A percentile compares a stretch with the other conserved stretches of the same genome.
Evolutionary conservation across 306 rosid species (phyloP).

Genomic region (Phaseolus lunatus): DNA sequence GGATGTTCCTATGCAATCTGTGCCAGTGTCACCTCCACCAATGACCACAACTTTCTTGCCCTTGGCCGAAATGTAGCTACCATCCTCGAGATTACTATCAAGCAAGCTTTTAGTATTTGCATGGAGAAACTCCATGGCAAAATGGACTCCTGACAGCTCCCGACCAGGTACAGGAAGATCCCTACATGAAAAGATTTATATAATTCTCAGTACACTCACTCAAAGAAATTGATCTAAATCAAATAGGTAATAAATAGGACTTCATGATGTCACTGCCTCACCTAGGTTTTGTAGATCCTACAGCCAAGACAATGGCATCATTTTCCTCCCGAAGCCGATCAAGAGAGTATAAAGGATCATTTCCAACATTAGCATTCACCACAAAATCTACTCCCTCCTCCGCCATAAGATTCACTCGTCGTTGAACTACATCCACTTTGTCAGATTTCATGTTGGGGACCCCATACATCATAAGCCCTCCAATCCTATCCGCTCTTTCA

Average conservation of each 20-base stretch:
- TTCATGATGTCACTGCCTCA: conserved; percentile 36
- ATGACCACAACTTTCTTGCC: conserved; percentile 94
- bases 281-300: conserved; percentile 99
- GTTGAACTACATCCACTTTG: conserved; percentile 79
- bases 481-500: conserved; percentile 59
- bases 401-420: conserved; percentile 91
- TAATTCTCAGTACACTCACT: background rate
- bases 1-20: conserved; percentile 98
- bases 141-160: conserved; percentile 88
- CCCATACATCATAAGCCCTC: conserved; percentile 99
- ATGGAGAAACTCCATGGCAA: conserved; percentile 98
- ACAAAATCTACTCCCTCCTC: conserved; percentile 84
- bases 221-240: background rate
- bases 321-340: conserved; percentile 77
- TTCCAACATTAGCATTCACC: conserved; percentile 85
- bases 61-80: conserved; percentile 91
- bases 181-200: conserved; percentile 55
- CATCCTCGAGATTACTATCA: conserved; percentile 84
- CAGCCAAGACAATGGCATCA: conserved; percentile 84
- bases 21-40: conserved; percentile 99
- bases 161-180: conserved; percentile 98
- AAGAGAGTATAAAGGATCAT: conserved; percentile 74
- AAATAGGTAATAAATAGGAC: background rate
- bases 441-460: conserved; percentile 98
- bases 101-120: conserved; percentile 98